Percentiles rank a stretch among this genome's conserved stretches.
phyloP scores from a whole-genome alignment of 202 grass and related monocot genomes.

The Brachypodium distachyon region DNA sequence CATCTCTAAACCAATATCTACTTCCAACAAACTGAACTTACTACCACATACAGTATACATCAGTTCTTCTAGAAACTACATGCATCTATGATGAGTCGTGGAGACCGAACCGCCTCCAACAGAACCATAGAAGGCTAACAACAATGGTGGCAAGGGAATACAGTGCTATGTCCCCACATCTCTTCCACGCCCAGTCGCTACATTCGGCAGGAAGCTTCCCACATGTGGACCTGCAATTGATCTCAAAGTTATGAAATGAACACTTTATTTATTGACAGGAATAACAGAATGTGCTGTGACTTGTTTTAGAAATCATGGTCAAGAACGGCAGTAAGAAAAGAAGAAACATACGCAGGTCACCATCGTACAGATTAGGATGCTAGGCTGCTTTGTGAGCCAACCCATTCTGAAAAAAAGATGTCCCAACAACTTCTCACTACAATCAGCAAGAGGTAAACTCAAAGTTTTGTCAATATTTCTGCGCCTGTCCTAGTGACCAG shows the following conservation, averaged over 20 bases:
- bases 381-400: slow-evolving; percentile 1
- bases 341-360: not conserved
- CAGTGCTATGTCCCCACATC: not conserved
- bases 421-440: slow-evolving; percentile 4
- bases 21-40: slow-evolving; percentile 10
- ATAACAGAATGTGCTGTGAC: not conserved
- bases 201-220: not conserved
- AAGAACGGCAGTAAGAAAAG: not conserved
- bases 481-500: slow-evolving; percentile 55
- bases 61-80: slow-evolving; percentile 16
- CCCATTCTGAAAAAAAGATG: not conserved
- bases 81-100: not conserved
- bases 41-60: slow-evolving; percentile 5
- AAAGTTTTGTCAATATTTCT: slow-evolving; percentile 81
- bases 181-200: not conserved
- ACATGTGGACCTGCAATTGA: slow-evolving; percentile 20
- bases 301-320: not conserved
- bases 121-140: not conserved
- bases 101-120: not conserved
- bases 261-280: not conserved
- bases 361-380: not conserved
- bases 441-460: slow-evolving; percentile 17
- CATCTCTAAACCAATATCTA: not conserved
- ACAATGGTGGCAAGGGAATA: not conserved
- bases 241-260: not conserved